phyloP scores from a whole-genome alignment of 495 filamentous ascomycete genomes.

The Penicillium dipodomyicola region DNA sequence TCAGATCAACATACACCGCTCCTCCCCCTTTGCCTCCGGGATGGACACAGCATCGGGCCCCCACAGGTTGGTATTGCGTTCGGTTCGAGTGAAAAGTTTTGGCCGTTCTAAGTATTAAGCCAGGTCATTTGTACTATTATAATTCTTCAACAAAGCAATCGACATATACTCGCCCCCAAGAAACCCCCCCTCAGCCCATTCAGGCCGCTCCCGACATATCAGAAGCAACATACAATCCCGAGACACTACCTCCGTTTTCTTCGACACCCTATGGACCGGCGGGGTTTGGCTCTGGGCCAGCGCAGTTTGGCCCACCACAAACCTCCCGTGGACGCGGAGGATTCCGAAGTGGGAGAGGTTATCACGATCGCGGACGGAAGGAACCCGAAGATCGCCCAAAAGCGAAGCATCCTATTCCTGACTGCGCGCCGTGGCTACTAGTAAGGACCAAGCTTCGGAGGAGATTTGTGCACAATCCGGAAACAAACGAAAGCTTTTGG shows the following conservation, averaged over 20 bases:
- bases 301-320: slow-evolving; percentile 22
- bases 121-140: slow-evolving; percentile 86
- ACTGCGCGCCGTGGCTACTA: slow-evolving; percentile 84
- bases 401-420: slow-evolving; percentile 73
- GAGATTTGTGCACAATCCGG: slow-evolving; percentile 81
- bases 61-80: slow-evolving; percentile 56
- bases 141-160: slow-evolving; percentile 82
- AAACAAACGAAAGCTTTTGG: slow-evolving; percentile 88
- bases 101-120: slow-evolving; percentile 12
- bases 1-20: slow-evolving; percentile 44
- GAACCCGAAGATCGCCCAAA: slow-evolving; percentile 78
- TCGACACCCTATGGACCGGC: slow-evolving; percentile 42
- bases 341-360: slow-evolving; percentile 49
- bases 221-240: slow-evolving; percentile 32
- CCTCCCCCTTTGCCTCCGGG: slow-evolving; percentile 66
- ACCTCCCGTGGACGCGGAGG: slow-evolving; percentile 36
- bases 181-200: slow-evolving; percentile 31
- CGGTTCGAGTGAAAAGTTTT: slow-evolving; percentile 11
- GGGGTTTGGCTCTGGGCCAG: slow-evolving; percentile 21
- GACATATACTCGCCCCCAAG: slow-evolving; percentile 72
- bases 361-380: slow-evolving; percentile 52
- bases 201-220: slow-evolving; percentile 21
- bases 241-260: slow-evolving; percentile 42
- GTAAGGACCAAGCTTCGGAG: slow-evolving; percentile 87
- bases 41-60: slow-evolving; percentile 92